Evolutionary conservation across 176 grass and related monocot species (phyloP), one percentile per base, ranked within the genome.

Genomic region (Oryza officinalis): DNA sequence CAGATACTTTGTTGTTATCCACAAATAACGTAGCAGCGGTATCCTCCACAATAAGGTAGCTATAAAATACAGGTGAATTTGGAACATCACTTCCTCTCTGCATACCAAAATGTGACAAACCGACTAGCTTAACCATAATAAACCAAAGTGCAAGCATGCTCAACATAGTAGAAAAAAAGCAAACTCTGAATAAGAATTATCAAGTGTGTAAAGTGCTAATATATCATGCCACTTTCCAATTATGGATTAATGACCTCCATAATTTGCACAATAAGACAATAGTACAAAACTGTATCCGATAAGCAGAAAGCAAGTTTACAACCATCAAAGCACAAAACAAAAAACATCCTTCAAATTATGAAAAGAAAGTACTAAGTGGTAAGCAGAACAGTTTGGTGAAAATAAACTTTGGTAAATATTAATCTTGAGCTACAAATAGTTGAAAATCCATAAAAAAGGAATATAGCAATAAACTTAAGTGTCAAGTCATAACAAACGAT

Each of bases 61-160:
- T 85, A 87, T 98, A 98, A 84, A 95, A 98, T 65, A 98, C 93
- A 87, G 96, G 96, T 78, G 96, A 98, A 76, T 98, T 71, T 57
- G 96, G 93, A 81, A 93, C 82, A 83, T 98, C 96, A 86, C 75
- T 93, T 87, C 96, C 96, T 87, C 96, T 95, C 96, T 98, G 85
- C 87, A 95, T 88, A 61, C 44, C 75, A 87, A 82, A 47, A 31
- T 75, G 63, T 50, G 18, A 74, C 30, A 4, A 4, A 80, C 35
- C 1, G 45, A 82, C 82, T 71, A 95, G 64, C 46, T 65, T 84
- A n/a, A 69, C 70, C 68, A 59, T 49, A 82, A 72, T 31, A 65
- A 67, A 81, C 6, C 3, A 37, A 71, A 81, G 75, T 25, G 44
- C 2, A 65, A 59, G 41, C 77, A 43, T 75, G 30, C 66, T 65